phyloP scores from a whole-genome alignment of 225 moss, liverwort and hornwort genomes.

The Physcomitrium patens region DNA sequence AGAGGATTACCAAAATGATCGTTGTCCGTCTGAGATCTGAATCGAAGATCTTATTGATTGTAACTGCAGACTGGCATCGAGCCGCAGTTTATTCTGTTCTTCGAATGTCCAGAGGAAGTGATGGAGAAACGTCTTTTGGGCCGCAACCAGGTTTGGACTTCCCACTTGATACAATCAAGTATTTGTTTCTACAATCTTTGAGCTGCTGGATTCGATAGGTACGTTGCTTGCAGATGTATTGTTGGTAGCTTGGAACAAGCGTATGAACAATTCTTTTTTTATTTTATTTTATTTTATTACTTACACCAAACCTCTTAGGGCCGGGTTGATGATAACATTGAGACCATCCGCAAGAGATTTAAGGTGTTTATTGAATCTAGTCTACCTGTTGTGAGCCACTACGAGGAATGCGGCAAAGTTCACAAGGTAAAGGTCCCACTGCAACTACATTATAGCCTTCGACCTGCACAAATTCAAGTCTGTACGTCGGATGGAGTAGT shows the following conservation, averaged over 20 bases:
- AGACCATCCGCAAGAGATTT: constrained; percentile 86
- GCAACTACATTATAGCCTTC: not conserved
- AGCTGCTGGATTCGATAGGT: not conserved
- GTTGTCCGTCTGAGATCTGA: not conserved
- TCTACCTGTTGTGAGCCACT: constrained; percentile 75
- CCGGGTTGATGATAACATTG: constrained; percentile 88
- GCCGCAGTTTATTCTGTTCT: constrained; percentile 87
- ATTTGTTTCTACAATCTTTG: not conserved
- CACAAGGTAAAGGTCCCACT: constrained; percentile 57
- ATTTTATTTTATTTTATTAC: too few relatives aligned
- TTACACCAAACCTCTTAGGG: constrained; percentile 47
- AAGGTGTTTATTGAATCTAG: constrained; percentile 81
- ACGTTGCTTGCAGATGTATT: not conserved
- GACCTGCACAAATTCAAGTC: not conserved
- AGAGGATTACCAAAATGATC: not conserved
- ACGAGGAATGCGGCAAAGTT: constrained; percentile 67
- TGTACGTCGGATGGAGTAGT: not conserved
- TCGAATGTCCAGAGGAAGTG: constrained; percentile 81
- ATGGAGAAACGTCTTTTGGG: constrained; percentile 89
- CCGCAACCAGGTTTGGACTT: constrained; percentile 72
- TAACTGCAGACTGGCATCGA: constrained; percentile 71
- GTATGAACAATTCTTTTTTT: not conserved
- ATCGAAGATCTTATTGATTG: not conserved
- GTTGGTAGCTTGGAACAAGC: not conserved
- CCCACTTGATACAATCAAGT: not conserved